Evolutionary conservation across 345 rosid species (phyloP), one percentile per base, ranked within the genome.

Genomic region (Viola odorata): DNA sequence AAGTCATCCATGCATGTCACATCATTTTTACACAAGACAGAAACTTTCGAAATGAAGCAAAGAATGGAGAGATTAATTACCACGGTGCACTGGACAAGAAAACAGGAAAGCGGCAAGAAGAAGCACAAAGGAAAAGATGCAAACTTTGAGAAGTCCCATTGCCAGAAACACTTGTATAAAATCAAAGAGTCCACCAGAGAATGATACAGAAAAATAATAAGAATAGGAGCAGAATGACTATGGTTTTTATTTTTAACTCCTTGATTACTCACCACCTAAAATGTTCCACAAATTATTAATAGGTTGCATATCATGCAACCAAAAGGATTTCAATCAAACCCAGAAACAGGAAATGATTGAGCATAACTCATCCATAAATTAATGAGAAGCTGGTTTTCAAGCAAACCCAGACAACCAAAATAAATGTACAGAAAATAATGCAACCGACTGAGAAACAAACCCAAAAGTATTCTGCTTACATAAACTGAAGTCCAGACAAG

Each of bases 51-150:
- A 36, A 57, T 0, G 1, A 41, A 1, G 48, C 5, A 42, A 1
- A 51, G 7, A 61, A 41, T 60, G 40, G 47, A 49, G 39, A 37
- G 70, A 32, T 9, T 8, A 50, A 12, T 17, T 58, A 71, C 67
- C 74, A 50, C 70, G 55, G 51, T 36, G 51, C 45, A 69, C 81
- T 12, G 49, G 68, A 47, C 55, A 68, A 41, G 78, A 65, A 53
- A 71, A 70, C 72, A 77, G 73, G 69, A 74, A 54, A 51, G 72
- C 41, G 64, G 82, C 72, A 23, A 52, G 72, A 68, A 61, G 72
- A 40, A 70, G 41, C 14, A 61, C 65, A 16, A 58, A 53, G 50
- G 66, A 13, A 45, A 54, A 37, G 42, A 39, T 37, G 40, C 53
- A 5, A 60, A 23, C 32, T 55, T 50, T 77, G 53, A 61, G 51